Evolutionary conservation across 176 grass and related monocot species (phyloP), one percentile per base, ranked within the genome.

Genomic region (Triticum timopheevii): DNA sequence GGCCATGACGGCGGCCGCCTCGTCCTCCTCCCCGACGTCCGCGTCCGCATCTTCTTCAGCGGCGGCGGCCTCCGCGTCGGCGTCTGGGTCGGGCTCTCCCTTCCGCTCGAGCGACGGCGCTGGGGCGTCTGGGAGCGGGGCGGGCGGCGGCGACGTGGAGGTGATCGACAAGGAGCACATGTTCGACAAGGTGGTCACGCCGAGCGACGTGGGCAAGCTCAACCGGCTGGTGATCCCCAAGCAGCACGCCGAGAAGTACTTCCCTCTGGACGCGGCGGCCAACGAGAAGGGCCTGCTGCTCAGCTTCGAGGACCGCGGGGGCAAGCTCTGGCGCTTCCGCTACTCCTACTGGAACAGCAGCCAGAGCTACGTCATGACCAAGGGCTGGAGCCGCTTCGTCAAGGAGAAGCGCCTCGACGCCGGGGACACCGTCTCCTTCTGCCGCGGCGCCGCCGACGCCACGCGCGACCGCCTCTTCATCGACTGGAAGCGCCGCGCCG

Each of bases 321-420:
- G 93, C 22, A 98, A 98, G 91, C 93, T 90, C 78, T 98, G 95
- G 95, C 89, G 93, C 61, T 98, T 98, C 89, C 95, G 95, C 79
- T 98, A 98, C 89, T 98, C 95, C 77, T 98, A 98, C 86, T 98
- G 95, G 95, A 98, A 98, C 89, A 98, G 95, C 91, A 98, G 95
- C 88, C 95, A 98, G 95, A 98, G 95, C 89, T 98, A 98, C 88
- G 95, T 98, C 68, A 95, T 98, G 93, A 98, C 95, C 79, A 98
- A 98, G 59, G 95, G 95, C 4, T 98, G 95, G 95, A 98, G 95
- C 93, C 93, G 95, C 27, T 98, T 98, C 80, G 95, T 98, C 76
- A 98, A 98, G 89, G 95, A 98, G 86, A 98, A 98, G 89, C 85
- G 93, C 38, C 89, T 98, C 39, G 93, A 93, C 86, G 93, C 95